Evolutionary conservation across 257 asterid genomes (phyloP).

Genomic region (Fraxinus pennsylvanica): DNA sequence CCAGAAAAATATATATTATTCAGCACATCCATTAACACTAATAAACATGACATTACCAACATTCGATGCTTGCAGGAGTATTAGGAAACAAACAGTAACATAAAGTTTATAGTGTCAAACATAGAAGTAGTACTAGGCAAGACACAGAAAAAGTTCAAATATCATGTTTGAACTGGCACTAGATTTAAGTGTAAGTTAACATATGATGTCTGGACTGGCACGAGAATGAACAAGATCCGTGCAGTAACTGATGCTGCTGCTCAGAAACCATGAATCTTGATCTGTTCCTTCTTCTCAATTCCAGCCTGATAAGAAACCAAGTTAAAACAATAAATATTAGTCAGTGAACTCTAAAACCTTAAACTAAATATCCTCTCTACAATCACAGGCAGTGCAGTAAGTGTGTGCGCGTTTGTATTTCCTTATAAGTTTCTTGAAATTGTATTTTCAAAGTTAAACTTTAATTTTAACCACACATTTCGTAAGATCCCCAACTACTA

Average conservation of each 20-base stretch:
- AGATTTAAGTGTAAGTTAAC: background rate
- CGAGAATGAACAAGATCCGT: background rate
- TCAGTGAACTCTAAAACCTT: no score
- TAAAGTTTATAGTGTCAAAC: conserved; percentile 5
- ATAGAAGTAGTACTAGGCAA: conserved; percentile 23
- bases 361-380: no score
- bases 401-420: no score
- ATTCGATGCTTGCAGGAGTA: conserved; percentile 22
- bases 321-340: background rate
- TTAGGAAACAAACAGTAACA: conserved; percentile 1
- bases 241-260: background rate
- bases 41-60: conserved; percentile 29
- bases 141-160: conserved; percentile 16
- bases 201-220: conserved; percentile 1
- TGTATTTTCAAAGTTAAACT: no score
- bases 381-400: no score
- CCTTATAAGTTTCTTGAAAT: no score
- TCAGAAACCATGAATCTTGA: no score
- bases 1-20: conserved; percentile 6
- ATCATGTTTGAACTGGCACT: background rate
- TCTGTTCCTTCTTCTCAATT: no score
- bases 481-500: no score
- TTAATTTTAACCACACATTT: no score
- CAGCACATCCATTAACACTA: conserved; percentile 21
- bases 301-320: conserved; percentile 27